These are phyloP conservation scores for Juncus effusus DNA, from an alignment of 176 grass and related monocot genomes.

Conservation along the genomic window DNA sequence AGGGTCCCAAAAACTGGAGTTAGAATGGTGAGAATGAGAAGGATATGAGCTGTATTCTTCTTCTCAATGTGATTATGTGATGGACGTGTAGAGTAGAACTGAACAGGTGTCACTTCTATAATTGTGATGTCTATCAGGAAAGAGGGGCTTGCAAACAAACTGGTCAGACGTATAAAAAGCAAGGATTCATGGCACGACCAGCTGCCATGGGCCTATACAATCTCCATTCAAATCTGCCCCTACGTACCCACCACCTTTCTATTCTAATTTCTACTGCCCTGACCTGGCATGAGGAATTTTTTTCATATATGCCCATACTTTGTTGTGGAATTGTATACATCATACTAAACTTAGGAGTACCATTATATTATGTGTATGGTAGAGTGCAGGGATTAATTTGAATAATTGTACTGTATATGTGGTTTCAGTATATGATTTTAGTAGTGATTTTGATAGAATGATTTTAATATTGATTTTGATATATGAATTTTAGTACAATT, in stretches of 20 bases:
- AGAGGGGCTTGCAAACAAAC: conserved; percentile 12
- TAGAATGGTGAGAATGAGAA: not conserved
- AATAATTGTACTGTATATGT: no score
- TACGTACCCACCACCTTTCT: not conserved
- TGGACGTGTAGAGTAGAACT: not conserved
- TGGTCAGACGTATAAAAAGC: conserved; percentile 12
- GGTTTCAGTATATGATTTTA: no score
- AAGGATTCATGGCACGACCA: conserved; percentile 25
- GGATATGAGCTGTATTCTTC: not conserved
- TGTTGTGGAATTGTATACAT: not conserved
- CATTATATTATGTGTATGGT: no score
- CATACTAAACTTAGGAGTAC: no score
- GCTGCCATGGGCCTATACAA: conserved; percentile 33
- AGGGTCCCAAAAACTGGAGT: not conserved
- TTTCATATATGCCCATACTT: conserved; percentile 10
- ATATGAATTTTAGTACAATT: no score
- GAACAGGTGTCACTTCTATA: conserved; percentile 31
- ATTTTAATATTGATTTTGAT: no score
- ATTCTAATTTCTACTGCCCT: not conserved
- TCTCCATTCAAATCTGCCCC: conserved; percentile 17
- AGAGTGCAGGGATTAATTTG: no score
- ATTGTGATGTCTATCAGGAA: conserved; percentile 13
- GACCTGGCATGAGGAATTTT: not conserved
- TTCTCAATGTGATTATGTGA: no score
- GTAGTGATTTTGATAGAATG: no score